Conservation (phyloP, 192 early-diverging fungal genomes). For the Cetraspora pellucida region DNA sequence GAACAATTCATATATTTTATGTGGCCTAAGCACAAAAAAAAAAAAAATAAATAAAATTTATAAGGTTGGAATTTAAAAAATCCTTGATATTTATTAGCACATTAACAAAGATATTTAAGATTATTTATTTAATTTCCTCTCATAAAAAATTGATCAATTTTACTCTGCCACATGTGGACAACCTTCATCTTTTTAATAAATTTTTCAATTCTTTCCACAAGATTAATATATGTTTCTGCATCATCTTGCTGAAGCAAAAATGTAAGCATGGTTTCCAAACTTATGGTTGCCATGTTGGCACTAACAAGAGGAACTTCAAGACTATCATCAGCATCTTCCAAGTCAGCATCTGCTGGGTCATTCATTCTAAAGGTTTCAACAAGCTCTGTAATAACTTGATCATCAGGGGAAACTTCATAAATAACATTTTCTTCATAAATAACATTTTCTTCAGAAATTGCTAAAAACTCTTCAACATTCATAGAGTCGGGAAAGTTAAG, state of each 20-base stretch:
- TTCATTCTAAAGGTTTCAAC: not conserved
- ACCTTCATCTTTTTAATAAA: constrained; percentile 26
- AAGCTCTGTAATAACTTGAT: constrained; percentile 29
- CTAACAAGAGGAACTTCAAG: constrained; percentile 1
- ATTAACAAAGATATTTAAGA: too few relatives aligned
- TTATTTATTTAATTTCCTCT: too few relatives aligned
- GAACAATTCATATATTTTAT: too few relatives aligned
- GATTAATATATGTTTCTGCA: constrained; percentile 10
- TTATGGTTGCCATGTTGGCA: not conserved
- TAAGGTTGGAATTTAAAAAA: too few relatives aligned
- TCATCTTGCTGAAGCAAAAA: constrained; percentile 30
- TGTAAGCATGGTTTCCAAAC: constrained; percentile 15
- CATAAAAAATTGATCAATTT: too few relatives aligned
- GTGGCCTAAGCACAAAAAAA: too few relatives aligned
- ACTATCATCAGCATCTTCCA: constrained; percentile 14
- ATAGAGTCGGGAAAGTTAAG: constrained; percentile 13
- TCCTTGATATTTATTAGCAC: too few relatives aligned
- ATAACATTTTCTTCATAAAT: constrained; percentile 31
- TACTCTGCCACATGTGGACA: too few relatives aligned
- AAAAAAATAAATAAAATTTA: too few relatives aligned
- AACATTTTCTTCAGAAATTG: constrained; percentile 8
- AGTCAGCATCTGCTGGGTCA: not conserved
- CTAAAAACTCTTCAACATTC: constrained; percentile 9
- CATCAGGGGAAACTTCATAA: constrained; percentile 24
- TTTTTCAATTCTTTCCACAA: not conserved